These are phyloP conservation scores for Prunus persica DNA, from an alignment of 306 rosid genomes.

Conservation along the genomic window Prunus_persica_NCBIv2 NC_034012.1:25288001-25288500, in stretches of 20 bases:
- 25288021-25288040: not conserved
- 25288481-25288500: constrained; percentile 83
- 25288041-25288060: not conserved
- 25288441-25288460: constrained; percentile 92
- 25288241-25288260: constrained; percentile 55
- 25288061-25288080: not conserved
- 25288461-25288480: constrained; percentile 82
- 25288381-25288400: constrained; percentile 57
- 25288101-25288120: constrained; percentile 52
- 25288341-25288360: constrained; percentile 61
- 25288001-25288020: not conserved
- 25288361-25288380: constrained; percentile 50
- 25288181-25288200: constrained; percentile 73
- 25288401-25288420: constrained; percentile 57
- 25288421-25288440: constrained; percentile 70
- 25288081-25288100: not conserved
- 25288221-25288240: constrained; percentile 26
- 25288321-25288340: constrained; percentile 79
- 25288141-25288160: constrained; percentile 55
- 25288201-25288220: constrained; percentile 72
- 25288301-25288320: constrained; percentile 88
- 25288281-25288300: constrained; percentile 68
- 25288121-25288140: constrained; percentile 58
- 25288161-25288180: constrained; percentile 59
- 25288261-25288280: constrained; percentile 72